Evolutionary conservation across 768 basidiomycete species (phyloP).

Genomic region (Boletus coccyginus): DNA sequence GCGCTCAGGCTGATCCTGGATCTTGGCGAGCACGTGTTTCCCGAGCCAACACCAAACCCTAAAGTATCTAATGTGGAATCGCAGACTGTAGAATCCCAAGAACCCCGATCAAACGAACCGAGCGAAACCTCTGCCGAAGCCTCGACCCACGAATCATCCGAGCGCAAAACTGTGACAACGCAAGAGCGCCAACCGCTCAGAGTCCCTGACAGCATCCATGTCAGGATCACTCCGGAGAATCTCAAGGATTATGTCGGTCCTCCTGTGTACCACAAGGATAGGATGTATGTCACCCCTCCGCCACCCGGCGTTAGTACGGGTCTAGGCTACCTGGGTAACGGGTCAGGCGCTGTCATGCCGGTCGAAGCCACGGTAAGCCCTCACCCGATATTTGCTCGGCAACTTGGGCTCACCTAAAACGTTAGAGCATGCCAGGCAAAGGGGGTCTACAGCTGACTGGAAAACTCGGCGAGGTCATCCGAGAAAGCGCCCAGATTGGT

Average conservation of each 20-base stretch:
- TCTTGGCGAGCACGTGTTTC: slow-evolving; percentile 81
- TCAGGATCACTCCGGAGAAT: slow-evolving; percentile 82
- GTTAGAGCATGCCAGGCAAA: slow-evolving; percentile 93
- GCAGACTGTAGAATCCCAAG: slow-evolving; percentile 52
- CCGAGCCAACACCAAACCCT: slow-evolving; percentile 54
- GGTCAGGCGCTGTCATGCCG: slow-evolving; percentile 95
- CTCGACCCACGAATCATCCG: slow-evolving; percentile 26
- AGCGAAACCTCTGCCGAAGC: slow-evolving; percentile 14
- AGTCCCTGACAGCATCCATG: slow-evolving; percentile 75
- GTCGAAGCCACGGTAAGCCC: slow-evolving; percentile 84
- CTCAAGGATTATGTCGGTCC: slow-evolving; percentile 97
- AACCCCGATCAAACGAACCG: slow-evolving; percentile 42
- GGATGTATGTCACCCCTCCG: slow-evolving; percentile 77
- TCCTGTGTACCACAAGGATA: slow-evolving; percentile 90
- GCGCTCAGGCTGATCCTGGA: slow-evolving; percentile 89
- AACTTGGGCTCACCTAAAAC: neutral
- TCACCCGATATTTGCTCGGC: neutral
- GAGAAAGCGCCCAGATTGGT: slow-evolving; percentile 94
- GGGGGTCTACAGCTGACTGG: slow-evolving; percentile 91
- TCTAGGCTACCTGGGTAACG: slow-evolving; percentile 94
- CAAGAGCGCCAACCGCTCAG: slow-evolving; percentile 73
- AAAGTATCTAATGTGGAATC: slow-evolving; percentile 14
- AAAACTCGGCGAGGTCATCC: slow-evolving; percentile 96
- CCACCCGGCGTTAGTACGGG: slow-evolving; percentile 95
- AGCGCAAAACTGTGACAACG: slow-evolving; percentile 66